A percentile compares a stretch with the other conserved stretches of the same genome.
These are phyloP conservation scores for Castanea mollissima DNA, from an alignment of 306 rosid genomes.

Conservation along the genomic window DNA sequence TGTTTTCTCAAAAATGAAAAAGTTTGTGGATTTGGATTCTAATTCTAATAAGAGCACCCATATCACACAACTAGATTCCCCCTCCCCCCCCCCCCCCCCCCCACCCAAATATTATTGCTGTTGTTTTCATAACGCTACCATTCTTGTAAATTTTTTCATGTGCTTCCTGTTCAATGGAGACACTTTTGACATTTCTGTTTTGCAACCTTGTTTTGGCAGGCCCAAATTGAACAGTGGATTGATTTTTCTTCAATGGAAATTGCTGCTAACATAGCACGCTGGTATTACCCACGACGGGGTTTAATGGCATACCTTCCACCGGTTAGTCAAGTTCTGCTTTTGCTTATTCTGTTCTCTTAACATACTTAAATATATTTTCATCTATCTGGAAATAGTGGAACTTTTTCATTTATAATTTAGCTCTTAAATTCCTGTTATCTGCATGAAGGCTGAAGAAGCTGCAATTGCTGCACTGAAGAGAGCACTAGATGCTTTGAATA, in stretches of 20 bases:
- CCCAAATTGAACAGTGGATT: slow-evolving; percentile 79
- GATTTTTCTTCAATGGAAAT: slow-evolving; percentile 71
- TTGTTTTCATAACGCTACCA: not conserved
- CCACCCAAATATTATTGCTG: not conserved
- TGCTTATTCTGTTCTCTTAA: not conserved
- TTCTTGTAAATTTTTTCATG: not conserved
- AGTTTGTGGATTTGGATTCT: not conserved
- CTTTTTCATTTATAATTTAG: not conserved
- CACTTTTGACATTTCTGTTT: not conserved
- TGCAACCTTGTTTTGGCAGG: slow-evolving; percentile 37
- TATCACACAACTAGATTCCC: not conserved
- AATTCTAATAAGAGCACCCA: not conserved
- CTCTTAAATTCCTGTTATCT: not conserved
- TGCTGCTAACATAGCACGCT: slow-evolving; percentile 37
- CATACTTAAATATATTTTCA: not conserved
- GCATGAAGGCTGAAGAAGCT: slow-evolving; percentile 73
- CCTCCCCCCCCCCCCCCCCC: no score
- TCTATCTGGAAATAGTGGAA: not conserved
- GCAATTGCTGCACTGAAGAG: slow-evolving; percentile 58
- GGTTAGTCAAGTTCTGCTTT: slow-evolving; percentile 36
- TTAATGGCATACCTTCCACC: slow-evolving; percentile 43
- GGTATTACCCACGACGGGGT: slow-evolving; percentile 53
- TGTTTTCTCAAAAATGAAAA: not conserved
- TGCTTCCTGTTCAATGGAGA: not conserved
- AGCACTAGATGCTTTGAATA: slow-evolving; percentile 64